phyloP scores from a whole-genome alignment of 2,329 filamentous ascomycete species.

The Venturia pyrina region DNA sequence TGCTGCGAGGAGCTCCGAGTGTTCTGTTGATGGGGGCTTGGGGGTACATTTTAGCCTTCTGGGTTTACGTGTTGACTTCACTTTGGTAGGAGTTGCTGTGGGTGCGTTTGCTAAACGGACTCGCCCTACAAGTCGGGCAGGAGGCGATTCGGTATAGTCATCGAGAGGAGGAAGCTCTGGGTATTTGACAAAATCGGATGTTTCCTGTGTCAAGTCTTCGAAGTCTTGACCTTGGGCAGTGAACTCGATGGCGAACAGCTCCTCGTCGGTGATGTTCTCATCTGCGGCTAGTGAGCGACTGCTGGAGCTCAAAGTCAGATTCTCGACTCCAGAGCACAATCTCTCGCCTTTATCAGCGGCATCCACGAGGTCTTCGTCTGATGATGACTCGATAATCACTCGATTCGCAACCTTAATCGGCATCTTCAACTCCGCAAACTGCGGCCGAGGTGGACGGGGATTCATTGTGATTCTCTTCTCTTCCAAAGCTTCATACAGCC shows the following conservation, averaged over 20 bases:
- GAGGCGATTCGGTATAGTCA: not conserved
- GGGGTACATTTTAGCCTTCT: not conserved
- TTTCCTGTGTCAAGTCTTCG: not conserved
- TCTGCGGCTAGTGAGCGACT: not conserved
- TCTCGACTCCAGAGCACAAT: not conserved
- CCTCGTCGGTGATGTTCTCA: not conserved
- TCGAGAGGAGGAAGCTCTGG: not conserved
- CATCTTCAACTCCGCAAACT: slow-evolving; percentile 54
- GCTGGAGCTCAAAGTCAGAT: not conserved
- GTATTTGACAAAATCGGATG: not conserved
- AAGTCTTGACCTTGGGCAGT: not conserved
- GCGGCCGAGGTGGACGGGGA: slow-evolving; percentile 62
- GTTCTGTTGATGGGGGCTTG: not conserved
- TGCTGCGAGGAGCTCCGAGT: not conserved
- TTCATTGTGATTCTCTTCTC: slow-evolving; percentile 53
- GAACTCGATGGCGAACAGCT: not conserved
- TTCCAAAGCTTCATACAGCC: slow-evolving; percentile 65
- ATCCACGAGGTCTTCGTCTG: not conserved
- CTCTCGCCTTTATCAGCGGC: not conserved
- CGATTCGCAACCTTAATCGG: slow-evolving; percentile 46
- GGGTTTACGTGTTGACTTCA: not conserved
- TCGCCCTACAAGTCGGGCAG: not conserved
- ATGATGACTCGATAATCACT: slow-evolving; percentile 15
- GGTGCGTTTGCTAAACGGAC: not conserved
- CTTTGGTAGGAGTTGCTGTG: not conserved